Conservation (phyloP, 225 moss, liverwort and hornwort species). For the Anthoceros angustus region DNA sequence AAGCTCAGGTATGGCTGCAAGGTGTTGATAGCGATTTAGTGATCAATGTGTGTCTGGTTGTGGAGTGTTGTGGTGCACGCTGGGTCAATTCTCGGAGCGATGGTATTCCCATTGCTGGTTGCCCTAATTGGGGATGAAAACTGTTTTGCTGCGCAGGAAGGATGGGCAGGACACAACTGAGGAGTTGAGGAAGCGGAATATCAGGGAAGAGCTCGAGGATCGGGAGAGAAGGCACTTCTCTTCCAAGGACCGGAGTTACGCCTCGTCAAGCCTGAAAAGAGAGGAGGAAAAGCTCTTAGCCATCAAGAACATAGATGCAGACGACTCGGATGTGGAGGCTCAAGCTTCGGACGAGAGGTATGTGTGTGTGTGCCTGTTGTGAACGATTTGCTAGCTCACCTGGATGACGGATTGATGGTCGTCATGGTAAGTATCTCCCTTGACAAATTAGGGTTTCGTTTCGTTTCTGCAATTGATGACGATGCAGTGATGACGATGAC, state of each 20-base stretch:
- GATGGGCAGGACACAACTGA: constrained; percentile 85
- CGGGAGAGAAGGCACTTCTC: constrained; percentile 87
- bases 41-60: neutral
- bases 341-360: constrained; percentile 79
- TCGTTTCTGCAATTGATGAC: neutral
- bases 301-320: constrained; percentile 85
- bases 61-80: neutral
- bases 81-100: neutral
- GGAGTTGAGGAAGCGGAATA: constrained; percentile 71
- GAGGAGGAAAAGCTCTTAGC: constrained; percentile 50
- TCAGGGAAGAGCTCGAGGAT: constrained; percentile 87
- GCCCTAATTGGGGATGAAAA: too few relatives aligned
- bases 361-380: neutral
- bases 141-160: constrained; percentile 29
- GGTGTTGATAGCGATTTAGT: neutral
- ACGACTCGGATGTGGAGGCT: constrained; percentile 88
- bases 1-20: constrained; percentile 40
- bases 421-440: neutral
- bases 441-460: neutral
- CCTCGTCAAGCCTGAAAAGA: constrained; percentile 37
- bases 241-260: constrained; percentile 42
- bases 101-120: too few relatives aligned
- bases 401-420: neutral
- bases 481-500: constrained; percentile 20
- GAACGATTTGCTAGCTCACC: neutral